These are phyloP conservation scores for Stephanocyclus meneghinianus DNA, from an alignment of 352 stramenopile species.

Conservation along the genomic window DNA sequence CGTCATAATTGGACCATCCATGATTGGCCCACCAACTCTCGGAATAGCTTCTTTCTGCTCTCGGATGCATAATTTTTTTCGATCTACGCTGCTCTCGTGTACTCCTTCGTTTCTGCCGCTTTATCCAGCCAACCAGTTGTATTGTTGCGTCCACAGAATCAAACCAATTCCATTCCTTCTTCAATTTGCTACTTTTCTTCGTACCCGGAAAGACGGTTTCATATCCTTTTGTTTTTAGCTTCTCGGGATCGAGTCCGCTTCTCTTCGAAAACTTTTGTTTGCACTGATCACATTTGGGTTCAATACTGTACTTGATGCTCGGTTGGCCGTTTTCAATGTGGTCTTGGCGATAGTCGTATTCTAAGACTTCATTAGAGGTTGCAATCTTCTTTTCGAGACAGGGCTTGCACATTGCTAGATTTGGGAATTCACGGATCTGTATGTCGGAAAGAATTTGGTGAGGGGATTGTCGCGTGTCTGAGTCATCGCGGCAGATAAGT, in stretches of 20 bases:
- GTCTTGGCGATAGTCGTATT: conserved; percentile 11
- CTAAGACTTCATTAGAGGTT: conserved; percentile 4
- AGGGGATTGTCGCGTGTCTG: not conserved
- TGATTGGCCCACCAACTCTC: conserved; percentile 12
- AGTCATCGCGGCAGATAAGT: not conserved
- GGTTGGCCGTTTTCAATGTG: conserved; percentile 1
- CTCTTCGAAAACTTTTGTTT: conserved; percentile 17
- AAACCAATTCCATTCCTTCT: conserved; percentile 21
- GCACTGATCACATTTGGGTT: conserved; percentile 1
- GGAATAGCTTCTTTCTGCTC: not conserved
- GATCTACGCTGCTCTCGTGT: conserved; percentile 5
- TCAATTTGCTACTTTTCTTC: not conserved
- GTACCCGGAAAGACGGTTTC: not conserved
- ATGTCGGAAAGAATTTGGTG: not conserved
- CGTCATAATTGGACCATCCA: conserved; percentile 6
- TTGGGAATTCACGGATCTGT: not conserved
- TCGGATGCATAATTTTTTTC: not conserved
- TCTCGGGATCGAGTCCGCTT: not conserved
- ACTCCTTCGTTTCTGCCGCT: conserved; percentile 23
- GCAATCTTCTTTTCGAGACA: conserved; percentile 10
- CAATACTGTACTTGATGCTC: conserved; percentile 3
- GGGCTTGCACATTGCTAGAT: not conserved
- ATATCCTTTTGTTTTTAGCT: conserved; percentile 4
- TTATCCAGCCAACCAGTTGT: conserved; percentile 40
- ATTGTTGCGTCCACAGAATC: conserved; percentile 43